Percentiles rank a stretch among this genome's conserved stretches.
phyloP scores from a whole-genome alignment of 495 filamentous ascomycete genomes.

The Xylaria curta region DNA sequence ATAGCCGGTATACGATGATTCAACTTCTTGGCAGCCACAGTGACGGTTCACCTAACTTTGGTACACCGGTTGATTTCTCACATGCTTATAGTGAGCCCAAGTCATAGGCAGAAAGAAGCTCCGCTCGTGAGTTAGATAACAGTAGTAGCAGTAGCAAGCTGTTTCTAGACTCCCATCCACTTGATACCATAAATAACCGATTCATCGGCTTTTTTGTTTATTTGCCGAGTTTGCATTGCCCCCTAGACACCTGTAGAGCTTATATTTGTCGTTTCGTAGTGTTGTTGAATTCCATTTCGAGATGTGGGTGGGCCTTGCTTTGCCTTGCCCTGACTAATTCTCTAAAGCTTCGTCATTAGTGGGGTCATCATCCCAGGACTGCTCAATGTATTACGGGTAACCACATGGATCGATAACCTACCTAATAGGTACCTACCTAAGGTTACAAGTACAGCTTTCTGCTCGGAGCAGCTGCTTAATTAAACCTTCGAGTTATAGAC shows the following conservation, averaged over 20 bases:
- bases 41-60: conserved; percentile 57
- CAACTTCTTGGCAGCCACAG: conserved; percentile 53
- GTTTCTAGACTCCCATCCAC: background rate
- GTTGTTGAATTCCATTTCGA: background rate
- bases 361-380: background rate
- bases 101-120: background rate
- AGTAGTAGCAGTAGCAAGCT: background rate
- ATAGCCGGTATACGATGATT: conserved; percentile 57
- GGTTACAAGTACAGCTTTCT: background rate
- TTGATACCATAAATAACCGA: background rate
- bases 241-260: background rate
- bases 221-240: background rate
- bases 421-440: no score
- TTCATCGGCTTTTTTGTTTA: background rate
- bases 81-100: conserved; percentile 29
- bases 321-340: background rate
- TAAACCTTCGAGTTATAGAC: background rate
- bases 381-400: background rate
- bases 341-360: conserved; percentile 16
- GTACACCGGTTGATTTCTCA: conserved; percentile 37
- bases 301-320: conserved; percentile 3
- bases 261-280: background rate
- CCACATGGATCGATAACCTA: background rate
- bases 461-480: background rate
- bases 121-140: background rate